Base-by-base conservation (phyloP, 768 basidiomycete species). In the Mrakia hoshinonis region DNA sequence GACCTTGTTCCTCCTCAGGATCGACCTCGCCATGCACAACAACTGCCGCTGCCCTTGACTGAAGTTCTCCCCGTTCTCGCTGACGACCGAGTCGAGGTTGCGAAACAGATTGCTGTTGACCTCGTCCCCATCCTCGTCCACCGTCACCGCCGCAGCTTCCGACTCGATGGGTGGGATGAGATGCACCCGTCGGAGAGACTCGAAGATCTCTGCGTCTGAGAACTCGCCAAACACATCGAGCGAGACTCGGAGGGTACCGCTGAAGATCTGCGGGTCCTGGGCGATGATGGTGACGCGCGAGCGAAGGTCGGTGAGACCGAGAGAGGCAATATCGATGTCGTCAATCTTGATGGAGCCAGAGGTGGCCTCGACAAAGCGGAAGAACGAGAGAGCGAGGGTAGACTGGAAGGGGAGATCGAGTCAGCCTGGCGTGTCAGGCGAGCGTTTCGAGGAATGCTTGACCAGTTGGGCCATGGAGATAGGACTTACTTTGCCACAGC, bases 201-300 rank as follows among this genome's bases (percentile, higher is more conserved):
- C 79, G 62, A 77, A 79, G 70, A 94, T 91, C 70, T 91, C 89
- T 0, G 83, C 83, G 75, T 93, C 92, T 70, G 89, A 82, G 69
- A 92, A 93, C 77, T 93, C 91, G 24, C 87, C 83, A 74, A 93
- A 93, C 12, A 93, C 88, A 74, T 94, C 92, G 12, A 93, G 81
- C 0, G 90, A 88, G 0, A 89, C 87, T 43, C 90, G 85, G 22
- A 73, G 61, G 9, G 86, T 90, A 11, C 92, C 92, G 71, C 89
- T 91, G 74, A 93, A 79, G 74, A 95, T 90, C 0, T 87, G 89
- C 0, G 92, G 92, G 76, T 94, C 92, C 87, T 94, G 90, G 87
- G 80, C 67, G 64, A 26, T 87, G 75, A 90, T 87, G 9, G 70
- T 71, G 24, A 68, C 10, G 7, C 83, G 84, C 68, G 85, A 87